phyloP scores from a whole-genome alignment of 2,329 filamentous ascomycete species.

The Diplodia scrobiculata region DNA sequence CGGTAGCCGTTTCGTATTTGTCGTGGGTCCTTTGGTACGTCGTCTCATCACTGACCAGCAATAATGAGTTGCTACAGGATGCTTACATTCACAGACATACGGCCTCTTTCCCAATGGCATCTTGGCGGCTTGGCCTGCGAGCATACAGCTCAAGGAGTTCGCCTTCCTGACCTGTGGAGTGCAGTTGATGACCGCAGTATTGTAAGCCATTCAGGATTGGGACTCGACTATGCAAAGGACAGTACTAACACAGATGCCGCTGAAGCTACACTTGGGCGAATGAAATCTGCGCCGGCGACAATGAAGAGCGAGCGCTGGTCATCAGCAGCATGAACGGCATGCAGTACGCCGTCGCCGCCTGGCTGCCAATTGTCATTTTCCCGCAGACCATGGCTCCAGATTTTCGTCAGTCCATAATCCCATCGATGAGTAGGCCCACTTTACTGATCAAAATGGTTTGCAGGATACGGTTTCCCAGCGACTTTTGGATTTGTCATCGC shows the following conservation, averaged over 20 bases:
- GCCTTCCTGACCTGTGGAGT: constrained; percentile 38
- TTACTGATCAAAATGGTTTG: background rate
- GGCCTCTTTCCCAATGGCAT: constrained; percentile 42
- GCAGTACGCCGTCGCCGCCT: constrained; percentile 40
- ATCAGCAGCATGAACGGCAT: constrained; percentile 42
- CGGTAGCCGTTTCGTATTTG: background rate
- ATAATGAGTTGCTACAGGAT: background rate
- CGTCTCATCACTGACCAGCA: no score
- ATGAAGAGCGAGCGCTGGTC: constrained; percentile 41
- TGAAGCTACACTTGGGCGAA: constrained; percentile 41
- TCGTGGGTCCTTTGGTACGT: constrained; percentile 7
- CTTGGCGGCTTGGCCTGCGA: constrained; percentile 37
- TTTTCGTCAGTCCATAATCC: constrained; percentile 34
- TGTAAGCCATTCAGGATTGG: constrained; percentile 33
- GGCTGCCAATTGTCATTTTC: constrained; percentile 42
- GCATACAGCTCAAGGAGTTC: constrained; percentile 37
- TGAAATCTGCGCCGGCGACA: constrained; percentile 40
- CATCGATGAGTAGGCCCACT: no score
- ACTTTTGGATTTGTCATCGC: constrained; percentile 30
- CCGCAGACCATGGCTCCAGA: constrained; percentile 41
- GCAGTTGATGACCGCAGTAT: constrained; percentile 44
- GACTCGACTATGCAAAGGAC: fast-evolving
- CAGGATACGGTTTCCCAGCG: constrained; percentile 27
- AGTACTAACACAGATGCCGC: background rate
- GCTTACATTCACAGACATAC: constrained; percentile 32